Percentiles rank a stretch among this genome's conserved stretches.
Evolutionary conservation across 257 asterid genomes (phyloP).

Genomic region (Fraxinus anomala): DNA sequence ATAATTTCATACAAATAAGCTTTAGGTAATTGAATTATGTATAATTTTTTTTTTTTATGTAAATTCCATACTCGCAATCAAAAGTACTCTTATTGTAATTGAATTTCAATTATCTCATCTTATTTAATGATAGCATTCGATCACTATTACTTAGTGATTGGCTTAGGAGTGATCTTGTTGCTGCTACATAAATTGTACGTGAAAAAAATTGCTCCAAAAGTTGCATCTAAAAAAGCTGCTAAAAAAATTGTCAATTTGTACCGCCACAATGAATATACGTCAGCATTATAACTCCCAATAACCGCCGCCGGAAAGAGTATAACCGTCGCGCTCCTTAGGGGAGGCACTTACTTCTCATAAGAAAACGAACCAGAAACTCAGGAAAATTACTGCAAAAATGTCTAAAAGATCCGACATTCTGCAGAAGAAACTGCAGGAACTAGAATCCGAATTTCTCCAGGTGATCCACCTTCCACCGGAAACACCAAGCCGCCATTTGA

Average conservation of each 20-base stretch:
- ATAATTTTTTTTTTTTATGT: no score
- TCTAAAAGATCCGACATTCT: conserved; percentile 11
- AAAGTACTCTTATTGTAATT: no score
- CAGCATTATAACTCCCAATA: not conserved
- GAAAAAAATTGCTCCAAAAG: no score
- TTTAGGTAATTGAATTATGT: no score
- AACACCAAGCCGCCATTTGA: conserved; percentile 7
- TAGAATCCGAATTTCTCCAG: conserved; percentile 8
- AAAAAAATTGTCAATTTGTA: not conserved
- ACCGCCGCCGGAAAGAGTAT: not conserved
- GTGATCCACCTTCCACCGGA: conserved; percentile 17
- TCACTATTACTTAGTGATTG: no score
- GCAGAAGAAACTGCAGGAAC: conserved; percentile 20
- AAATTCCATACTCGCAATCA: no score
- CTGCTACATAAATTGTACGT: no score
- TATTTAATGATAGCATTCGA: no score
- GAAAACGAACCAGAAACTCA: not conserved
- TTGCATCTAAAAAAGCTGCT: no score
- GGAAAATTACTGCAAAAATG: conserved; percentile 1
- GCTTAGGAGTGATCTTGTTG: no score
- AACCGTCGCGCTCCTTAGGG: not conserved
- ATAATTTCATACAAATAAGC: no score
- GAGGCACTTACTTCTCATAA: not conserved
- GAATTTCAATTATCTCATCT: no score
- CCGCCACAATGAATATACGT: not conserved